Conservation (phyloP, 495 filamentous ascomycete species). For the Pseudoneurospora amorphoporcata region DNA sequence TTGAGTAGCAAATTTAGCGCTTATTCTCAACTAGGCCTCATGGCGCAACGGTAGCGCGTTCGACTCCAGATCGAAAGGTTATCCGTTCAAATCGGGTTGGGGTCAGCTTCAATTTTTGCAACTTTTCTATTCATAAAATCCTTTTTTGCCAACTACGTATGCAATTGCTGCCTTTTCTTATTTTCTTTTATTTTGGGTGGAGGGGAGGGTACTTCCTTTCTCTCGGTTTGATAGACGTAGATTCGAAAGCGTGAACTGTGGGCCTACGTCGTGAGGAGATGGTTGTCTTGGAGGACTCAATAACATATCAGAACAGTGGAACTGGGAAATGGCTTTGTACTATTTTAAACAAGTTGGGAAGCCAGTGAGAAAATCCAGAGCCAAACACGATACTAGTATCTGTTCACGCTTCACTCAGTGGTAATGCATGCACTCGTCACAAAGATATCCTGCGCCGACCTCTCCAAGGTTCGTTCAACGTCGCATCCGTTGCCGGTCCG, state of each 20-base stretch:
- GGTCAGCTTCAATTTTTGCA: background rate
- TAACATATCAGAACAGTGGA: background rate
- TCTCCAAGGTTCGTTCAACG: background rate
- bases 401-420: background rate
- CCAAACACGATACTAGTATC: no score
- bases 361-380: background rate
- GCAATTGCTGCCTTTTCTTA: background rate
- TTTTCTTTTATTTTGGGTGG: background rate
- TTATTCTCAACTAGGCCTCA: background rate
- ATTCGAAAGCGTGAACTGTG: background rate
- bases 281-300: background rate
- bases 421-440: background rate
- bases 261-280: background rate
- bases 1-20: accelerated
- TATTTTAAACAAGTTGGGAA: background rate
- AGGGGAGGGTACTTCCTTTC: background rate
- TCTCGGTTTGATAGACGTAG: background rate
- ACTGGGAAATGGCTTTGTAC: background rate
- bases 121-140: background rate
- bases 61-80: background rate
- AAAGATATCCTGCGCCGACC: background rate
- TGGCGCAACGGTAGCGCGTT: background rate
- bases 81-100: background rate
- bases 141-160: background rate
- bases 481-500: background rate